phyloP scores from a whole-genome alignment of 2,329 filamentous ascomycete species.

The Metarhizium album region DNA sequence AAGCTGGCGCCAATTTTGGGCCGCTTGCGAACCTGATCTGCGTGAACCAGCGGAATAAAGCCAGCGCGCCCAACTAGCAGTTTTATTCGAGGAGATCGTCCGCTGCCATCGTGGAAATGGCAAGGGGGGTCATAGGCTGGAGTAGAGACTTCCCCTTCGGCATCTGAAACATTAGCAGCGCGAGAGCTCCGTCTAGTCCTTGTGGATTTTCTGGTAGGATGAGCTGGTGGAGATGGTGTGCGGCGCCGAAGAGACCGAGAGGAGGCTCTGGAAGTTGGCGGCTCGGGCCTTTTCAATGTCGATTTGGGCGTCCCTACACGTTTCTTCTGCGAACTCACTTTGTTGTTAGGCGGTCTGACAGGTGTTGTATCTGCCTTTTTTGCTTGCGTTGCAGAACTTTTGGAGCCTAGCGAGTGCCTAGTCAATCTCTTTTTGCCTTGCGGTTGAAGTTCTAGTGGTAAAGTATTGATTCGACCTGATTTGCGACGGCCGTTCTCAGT shows the following conservation, averaged over 20 bases:
- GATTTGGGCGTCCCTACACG: constrained; percentile 19
- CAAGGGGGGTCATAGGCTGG: constrained; percentile 8
- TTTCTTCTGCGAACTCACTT: constrained; percentile 17
- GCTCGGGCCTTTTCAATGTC: constrained; percentile 17
- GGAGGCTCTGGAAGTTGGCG: constrained; percentile 15
- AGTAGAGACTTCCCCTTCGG: constrained; percentile 7
- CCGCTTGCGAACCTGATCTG: constrained; percentile 42
- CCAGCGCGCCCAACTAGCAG: constrained; percentile 30
- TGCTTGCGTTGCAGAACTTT: constrained; percentile 20
- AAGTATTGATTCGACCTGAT: constrained; percentile 51
- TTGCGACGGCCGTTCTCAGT: constrained; percentile 60
- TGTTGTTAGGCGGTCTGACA: constrained; percentile 20
- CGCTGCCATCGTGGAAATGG: constrained; percentile 12
- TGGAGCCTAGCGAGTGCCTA: constrained; percentile 26
- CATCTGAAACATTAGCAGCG: constrained; percentile 19
- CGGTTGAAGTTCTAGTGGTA: constrained; percentile 42
- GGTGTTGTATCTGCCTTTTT: constrained; percentile 18
- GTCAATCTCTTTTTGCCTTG: constrained; percentile 41
- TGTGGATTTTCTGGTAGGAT: constrained; percentile 27
- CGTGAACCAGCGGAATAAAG: constrained; percentile 47
- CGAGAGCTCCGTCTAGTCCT: constrained; percentile 34
- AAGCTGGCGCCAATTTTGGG: constrained; percentile 44
- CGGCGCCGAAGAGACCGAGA: constrained; percentile 26
- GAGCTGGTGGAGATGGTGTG: constrained; percentile 30
- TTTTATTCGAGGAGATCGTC: constrained; percentile 35